Evolutionary conservation across 208 protist species (phyloP).

Genomic region (Balamuthia mandrillaris): DNA sequence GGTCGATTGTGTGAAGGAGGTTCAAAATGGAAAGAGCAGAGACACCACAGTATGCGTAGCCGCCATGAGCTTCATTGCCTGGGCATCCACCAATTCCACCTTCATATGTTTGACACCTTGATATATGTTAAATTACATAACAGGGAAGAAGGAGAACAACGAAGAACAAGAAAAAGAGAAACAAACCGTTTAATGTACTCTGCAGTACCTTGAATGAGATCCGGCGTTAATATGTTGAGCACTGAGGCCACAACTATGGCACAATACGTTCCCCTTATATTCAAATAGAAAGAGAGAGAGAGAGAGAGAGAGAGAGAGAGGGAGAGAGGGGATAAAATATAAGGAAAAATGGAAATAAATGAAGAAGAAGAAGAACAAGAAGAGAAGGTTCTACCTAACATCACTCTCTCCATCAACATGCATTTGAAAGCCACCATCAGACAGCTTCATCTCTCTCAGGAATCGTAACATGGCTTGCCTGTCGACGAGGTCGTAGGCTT

Average conservation of each 20-base stretch:
- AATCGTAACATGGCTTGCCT: conserved; percentile 41
- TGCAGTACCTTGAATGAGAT: conserved; percentile 43
- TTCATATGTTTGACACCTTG: conserved; percentile 76
- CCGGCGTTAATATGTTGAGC: conserved; percentile 42
- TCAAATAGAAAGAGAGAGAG: not conserved
- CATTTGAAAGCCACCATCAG: conserved; percentile 71
- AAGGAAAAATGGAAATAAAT: not conserved
- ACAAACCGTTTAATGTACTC: conserved; percentile 58
- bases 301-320: not conserved
- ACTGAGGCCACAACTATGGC: conserved; percentile 56
- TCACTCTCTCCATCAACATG: conserved; percentile 74
- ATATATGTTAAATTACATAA: too few species aligned
- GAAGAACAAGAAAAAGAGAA: too few species aligned
- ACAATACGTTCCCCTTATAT: conserved; percentile 57
- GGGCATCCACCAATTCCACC: conserved; percentile 72
- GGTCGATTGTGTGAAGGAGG: conserved; percentile 32
- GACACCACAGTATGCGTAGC: conserved; percentile 79
- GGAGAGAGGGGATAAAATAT: not conserved
- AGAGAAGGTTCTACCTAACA: conserved; percentile 42
- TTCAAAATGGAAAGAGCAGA: conserved; percentile 63
- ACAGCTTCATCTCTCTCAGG: conserved; percentile 51
- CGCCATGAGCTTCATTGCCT: conserved; percentile 78
- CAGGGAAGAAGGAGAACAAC: too few species aligned
- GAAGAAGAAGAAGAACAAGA: not conserved
- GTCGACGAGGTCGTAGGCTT: conserved; percentile 51